A percentile compares a stretch with the other conserved stretches of the same genome.
Evolutionary conservation across 768 basidiomycete species (phyloP).

Genomic region (Leccinum subgranulosum): DNA sequence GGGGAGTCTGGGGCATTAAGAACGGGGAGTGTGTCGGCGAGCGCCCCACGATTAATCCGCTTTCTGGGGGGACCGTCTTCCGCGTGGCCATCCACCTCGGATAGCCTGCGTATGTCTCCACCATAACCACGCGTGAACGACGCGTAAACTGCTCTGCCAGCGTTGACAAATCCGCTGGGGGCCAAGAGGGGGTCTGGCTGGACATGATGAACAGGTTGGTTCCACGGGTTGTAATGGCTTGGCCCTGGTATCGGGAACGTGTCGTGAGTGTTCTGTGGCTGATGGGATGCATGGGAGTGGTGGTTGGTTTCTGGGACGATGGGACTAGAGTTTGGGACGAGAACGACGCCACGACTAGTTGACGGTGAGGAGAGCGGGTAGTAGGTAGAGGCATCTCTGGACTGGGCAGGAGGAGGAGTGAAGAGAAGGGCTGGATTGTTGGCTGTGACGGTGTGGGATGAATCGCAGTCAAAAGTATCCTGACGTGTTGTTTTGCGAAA

Average conservation of each 20-base stretch:
- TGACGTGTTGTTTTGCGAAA: slow-evolving; percentile 43
- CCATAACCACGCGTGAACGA: slow-evolving; percentile 45
- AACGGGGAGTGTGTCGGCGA: slow-evolving; percentile 32
- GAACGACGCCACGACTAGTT: slow-evolving; percentile 47
- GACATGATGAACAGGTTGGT: slow-evolving; percentile 31
- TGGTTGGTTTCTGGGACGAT: slow-evolving; percentile 38
- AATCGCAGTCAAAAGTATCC: slow-evolving; percentile 25
- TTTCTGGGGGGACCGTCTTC: slow-evolving; percentile 72
- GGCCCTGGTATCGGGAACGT: slow-evolving; percentile 40
- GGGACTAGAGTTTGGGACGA: slow-evolving; percentile 79
- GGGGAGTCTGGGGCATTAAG: slow-evolving; percentile 49
- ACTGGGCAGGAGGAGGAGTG: slow-evolving; percentile 54
- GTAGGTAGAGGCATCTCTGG: slow-evolving; percentile 66
- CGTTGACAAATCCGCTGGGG: slow-evolving; percentile 55
- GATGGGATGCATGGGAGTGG: slow-evolving; percentile 39
- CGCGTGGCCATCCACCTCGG: slow-evolving; percentile 35
- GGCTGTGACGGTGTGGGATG: slow-evolving; percentile 55
- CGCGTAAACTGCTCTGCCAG: slow-evolving; percentile 45
- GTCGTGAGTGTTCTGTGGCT: slow-evolving; percentile 39
- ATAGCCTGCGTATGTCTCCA: slow-evolving; percentile 36
- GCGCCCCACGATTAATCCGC: slow-evolving; percentile 55
- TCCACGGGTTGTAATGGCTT: slow-evolving; percentile 37
- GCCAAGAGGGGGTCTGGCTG: slow-evolving; percentile 54
- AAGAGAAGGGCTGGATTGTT: slow-evolving; percentile 51
- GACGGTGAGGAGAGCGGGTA: not conserved